A percentile compares a stretch with the other conserved stretches of the same genome.
These are phyloP conservation scores for Sphagnum tenellum DNA, from an alignment of 225 moss, liverwort and hornwort genomes.

Conservation along the genomic window DNA sequence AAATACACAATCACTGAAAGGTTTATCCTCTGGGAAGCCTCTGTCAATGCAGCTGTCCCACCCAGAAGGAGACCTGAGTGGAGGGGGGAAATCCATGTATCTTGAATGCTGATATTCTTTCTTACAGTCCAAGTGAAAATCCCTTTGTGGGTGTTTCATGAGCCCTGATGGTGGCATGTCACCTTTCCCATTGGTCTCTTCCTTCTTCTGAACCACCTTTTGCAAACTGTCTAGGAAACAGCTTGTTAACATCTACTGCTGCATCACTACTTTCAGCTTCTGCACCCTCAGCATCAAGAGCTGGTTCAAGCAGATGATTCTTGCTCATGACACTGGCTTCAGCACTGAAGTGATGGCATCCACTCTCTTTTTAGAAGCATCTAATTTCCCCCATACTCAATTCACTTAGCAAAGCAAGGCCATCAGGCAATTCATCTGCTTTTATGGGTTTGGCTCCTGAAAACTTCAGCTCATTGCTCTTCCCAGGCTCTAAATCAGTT, in stretches of 20 bases:
- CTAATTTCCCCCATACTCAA: background rate
- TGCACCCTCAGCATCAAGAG: background rate
- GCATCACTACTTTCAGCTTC: background rate
- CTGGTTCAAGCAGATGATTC: background rate
- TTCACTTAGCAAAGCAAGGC: background rate
- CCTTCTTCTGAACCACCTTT: conserved; percentile 3
- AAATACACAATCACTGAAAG: conserved; percentile 28
- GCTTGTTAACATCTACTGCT: conserved; percentile 1
- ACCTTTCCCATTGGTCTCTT: conserved; percentile 11
- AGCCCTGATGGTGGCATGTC: conserved; percentile 9
- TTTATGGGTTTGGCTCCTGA: background rate
- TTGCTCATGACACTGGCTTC: background rate
- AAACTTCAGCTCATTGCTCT: background rate
- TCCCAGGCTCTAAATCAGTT: background rate
- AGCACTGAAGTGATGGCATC: no score
- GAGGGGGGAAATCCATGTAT: conserved; percentile 63
- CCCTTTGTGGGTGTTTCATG: conserved; percentile 21
- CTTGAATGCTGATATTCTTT: conserved; percentile 54
- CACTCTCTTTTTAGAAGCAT: background rate
- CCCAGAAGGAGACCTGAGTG: conserved; percentile 69
- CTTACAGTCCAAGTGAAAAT: conserved; percentile 9
- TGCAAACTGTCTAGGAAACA: conserved; percentile 12
- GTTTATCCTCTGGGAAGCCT: conserved; percentile 20
- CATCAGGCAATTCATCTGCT: background rate
- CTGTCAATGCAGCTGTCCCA: conserved; percentile 45